Evolutionary conservation across 2,329 filamentous ascomycete species (phyloP).

Genomic region (Microsporum audouinii): DNA sequence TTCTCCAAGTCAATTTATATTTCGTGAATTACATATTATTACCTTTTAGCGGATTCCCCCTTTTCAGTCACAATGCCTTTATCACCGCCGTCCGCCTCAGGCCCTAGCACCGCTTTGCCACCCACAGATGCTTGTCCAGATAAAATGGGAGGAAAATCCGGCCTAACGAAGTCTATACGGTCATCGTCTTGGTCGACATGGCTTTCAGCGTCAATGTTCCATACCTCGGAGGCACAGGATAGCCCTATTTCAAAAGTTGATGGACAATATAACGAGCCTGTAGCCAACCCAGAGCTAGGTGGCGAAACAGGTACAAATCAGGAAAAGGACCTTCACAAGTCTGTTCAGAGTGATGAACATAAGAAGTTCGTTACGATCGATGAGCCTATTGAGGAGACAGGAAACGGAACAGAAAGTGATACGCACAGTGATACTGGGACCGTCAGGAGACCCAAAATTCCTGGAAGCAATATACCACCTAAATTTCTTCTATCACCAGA

Average conservation of each 20-base stretch:
- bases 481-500: not conserved
- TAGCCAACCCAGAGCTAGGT: not conserved
- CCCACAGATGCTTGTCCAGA: not conserved
- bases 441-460: constrained; percentile 7
- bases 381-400: constrained; percentile 1
- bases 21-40: not conserved
- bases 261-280: not conserved
- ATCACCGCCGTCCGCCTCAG: not conserved
- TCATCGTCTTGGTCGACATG: constrained; percentile 14
- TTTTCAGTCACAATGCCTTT: not conserved
- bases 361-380: constrained; percentile 13
- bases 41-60: not conserved
- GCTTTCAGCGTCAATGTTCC: constrained; percentile 8
- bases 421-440: constrained; percentile 13
- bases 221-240: not conserved
- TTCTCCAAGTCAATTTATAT: not conserved
- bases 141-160: not conserved
- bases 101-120: not conserved
- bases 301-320: not conserved
- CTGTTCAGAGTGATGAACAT: not conserved
- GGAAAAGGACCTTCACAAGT: not conserved
- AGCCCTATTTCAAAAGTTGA: not conserved
- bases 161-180: not conserved
- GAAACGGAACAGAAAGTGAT: not conserved
- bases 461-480: not conserved